Percentiles rank a stretch among this genome's conserved stretches.
Evolutionary conservation across 2,329 filamentous ascomycete species (phyloP).

Genomic region (Aspergillus neotritici): DNA sequence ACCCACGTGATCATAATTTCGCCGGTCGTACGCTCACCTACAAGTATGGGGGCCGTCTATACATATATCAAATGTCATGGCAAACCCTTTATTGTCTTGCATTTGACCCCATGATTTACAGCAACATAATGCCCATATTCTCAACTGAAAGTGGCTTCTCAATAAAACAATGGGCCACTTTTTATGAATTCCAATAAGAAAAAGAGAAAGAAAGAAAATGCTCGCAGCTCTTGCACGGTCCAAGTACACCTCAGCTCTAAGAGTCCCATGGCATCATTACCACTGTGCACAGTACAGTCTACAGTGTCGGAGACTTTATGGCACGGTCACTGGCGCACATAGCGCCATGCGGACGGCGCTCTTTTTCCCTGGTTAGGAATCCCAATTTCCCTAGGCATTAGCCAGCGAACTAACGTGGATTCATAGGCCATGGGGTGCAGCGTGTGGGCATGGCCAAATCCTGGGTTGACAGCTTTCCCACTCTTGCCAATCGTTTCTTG

Average conservation of each 20-base stretch:
- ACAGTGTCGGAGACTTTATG: conserved; percentile 2
- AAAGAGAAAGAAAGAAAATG: too few species aligned
- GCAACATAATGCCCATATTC: too few species aligned
- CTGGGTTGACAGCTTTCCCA: conserved; percentile 82
- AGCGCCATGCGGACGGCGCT: conserved; percentile 38
- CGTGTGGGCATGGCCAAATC: conserved; percentile 79
- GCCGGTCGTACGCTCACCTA: too few species aligned
- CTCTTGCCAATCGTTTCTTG: conserved; percentile 67
- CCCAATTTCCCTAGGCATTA: too few species aligned
- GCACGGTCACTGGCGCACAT: conserved; percentile 2
- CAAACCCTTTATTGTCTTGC: too few species aligned
- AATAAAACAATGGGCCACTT: too few species aligned
- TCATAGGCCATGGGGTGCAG: conserved; percentile 76
- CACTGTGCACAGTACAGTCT: not conserved
- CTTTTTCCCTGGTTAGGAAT: conserved; percentile 41
- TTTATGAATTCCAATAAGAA: too few species aligned
- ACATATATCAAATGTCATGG: not conserved
- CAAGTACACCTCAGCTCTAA: not conserved
- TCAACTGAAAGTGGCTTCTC: too few species aligned
- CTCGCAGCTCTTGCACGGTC: too few species aligned
- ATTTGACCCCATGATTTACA: too few species aligned
- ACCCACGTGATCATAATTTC: too few species aligned
- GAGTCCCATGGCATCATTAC: not conserved
- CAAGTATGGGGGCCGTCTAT: too few species aligned
- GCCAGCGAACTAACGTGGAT: conserved; percentile 8